Evolutionary conservation across 106 monocot genomes (phyloP), one percentile per base, ranked within the genome.

Genomic region (Triglochin maritima): DNA sequence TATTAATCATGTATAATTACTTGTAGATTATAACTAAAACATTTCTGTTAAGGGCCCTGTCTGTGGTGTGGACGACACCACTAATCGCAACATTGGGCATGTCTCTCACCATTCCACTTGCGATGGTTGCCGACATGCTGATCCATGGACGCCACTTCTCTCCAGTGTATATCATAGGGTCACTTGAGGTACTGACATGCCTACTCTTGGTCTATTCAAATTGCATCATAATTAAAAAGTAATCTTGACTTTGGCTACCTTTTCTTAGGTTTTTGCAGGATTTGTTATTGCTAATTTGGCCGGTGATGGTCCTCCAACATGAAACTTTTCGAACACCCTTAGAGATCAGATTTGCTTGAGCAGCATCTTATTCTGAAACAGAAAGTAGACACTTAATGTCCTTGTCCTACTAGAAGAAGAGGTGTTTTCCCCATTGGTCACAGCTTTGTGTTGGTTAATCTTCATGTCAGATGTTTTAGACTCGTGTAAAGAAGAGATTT

Each of bases 21-120:
- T 29, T 29, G 1, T 29, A 29, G 29, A 29, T 29, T 29, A 29
- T 29, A 29, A 29, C 29, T 29, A 29, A 29, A 29, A 29, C 29
- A 29, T 16, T 16, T 58, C n/a, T 13, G 15, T 15, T 17, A 5
- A 92, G 92, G 92, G 92, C 92, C 29, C 70, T 88, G 6, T 92
- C 79, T 67, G 92, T 92, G 68, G 83, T 92, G 55, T 92, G 92
- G 92, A 92, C 92, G 44, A 92, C 92, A 69, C 92, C 92, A 5
- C 65, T 92, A 57, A 85, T 92, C 45, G 92, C 92, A 56, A 88
- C 88, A 1, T 65, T 92, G 41, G 92, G 92, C 68, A 92, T 92
- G 85, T 88, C 92, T 29, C 77, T 92, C 42, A 88, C 87, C 6
- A 92, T 92, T 62, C 91, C 91, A 17, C 78, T 87, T 47, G 91